A percentile compares a stretch with the other conserved stretches of the same genome.
phyloP scores from a whole-genome alignment of 192 early-diverging fungal genomes.

The Cladochytrium replicatum region DNA sequence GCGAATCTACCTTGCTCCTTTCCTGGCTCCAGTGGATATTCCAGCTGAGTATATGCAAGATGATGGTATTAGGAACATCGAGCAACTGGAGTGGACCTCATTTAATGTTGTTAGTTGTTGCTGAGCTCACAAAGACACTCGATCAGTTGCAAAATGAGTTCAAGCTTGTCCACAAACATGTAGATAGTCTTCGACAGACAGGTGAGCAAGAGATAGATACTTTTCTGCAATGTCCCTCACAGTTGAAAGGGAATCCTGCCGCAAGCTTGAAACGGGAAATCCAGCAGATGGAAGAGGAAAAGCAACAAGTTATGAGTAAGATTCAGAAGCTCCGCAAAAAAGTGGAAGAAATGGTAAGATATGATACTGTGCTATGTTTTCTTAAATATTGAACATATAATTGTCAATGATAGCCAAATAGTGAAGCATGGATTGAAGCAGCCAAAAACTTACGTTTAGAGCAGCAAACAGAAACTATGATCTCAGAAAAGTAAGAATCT shows the following conservation, averaged over 20 bases:
- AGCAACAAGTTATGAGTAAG: constrained; percentile 47
- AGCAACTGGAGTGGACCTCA: not conserved
- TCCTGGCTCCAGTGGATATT: constrained; percentile 36
- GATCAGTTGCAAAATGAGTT: constrained; percentile 41
- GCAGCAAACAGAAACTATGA: constrained; percentile 32
- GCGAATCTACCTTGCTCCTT: constrained; percentile 43
- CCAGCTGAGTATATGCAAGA: constrained; percentile 46
- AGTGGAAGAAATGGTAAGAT: constrained; percentile 43
- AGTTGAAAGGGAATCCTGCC: constrained; percentile 21
- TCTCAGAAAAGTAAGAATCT: constrained; percentile 29
- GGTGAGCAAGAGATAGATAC: constrained; percentile 14
- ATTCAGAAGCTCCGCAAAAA: constrained; percentile 39
- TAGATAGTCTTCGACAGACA: constrained; percentile 30
- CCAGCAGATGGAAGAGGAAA: constrained; percentile 55
- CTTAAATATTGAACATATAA: not conserved
- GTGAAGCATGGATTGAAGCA: constrained; percentile 48
- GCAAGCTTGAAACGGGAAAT: constrained; percentile 43
- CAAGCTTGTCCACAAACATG: constrained; percentile 38
- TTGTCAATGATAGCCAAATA: constrained; percentile 29
- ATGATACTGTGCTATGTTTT: not conserved
- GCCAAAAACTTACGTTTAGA: constrained; percentile 42
- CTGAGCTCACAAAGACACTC: constrained; percentile 34
- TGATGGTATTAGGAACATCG: constrained; percentile 19
- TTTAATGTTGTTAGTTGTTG: constrained; percentile 24
- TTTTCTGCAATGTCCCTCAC: not conserved